Evolutionary conservation across 1,284 basidiomycete genomes (phyloP), one percentile per base, ranked within the genome.

Genomic region (Dichomitus squalens): DNA sequence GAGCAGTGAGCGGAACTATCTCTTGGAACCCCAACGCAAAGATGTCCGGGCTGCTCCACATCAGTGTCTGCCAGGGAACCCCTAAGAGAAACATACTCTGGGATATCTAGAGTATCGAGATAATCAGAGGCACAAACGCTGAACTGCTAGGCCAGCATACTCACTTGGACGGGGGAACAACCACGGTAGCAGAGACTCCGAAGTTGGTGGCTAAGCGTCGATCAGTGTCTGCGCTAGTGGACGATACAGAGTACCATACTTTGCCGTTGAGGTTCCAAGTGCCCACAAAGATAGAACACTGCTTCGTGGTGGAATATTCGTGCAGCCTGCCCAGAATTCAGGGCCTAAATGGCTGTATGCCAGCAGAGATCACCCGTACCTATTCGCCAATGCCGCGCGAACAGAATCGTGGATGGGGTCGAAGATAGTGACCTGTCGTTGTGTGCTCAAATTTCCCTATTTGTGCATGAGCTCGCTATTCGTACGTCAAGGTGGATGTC

Each of bases 221-320:
- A 33, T 47, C 11, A 21, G 20, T 47, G 11, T 2, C 14, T 21
- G 31, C 8, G 27, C 20, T 14, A 47, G 20, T 12, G 8, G 20
- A 6, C 18, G 61, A 59, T 52, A 39, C 56, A 40, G 35, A 55
- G 31, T 33, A 4, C 70, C 80, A 64, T 66, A 93, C 92, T 72
- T 84, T 83, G 46, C 95, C 97, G 68, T 97, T 97, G 61, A 99
- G 75, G 72, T 99, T 99, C 92, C 94, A 99, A 1, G 96, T 98
- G 4, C 97, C 96, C 18, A 84, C 79, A 69, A 94, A 96, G 38
- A 98, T 80, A 0, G 81, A 83, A 55, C 90, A 85, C n/a, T 81
- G 74, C 50, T 84, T 86, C 7, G 84, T 85, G 0, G 86, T 84
- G 0, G 96, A 96, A 73, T 96, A 99, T 72, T 99, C 96, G 4